Conservation (phyloP, 495 filamentous ascomycete genomes). For the Talaromyces liani region DNA sequence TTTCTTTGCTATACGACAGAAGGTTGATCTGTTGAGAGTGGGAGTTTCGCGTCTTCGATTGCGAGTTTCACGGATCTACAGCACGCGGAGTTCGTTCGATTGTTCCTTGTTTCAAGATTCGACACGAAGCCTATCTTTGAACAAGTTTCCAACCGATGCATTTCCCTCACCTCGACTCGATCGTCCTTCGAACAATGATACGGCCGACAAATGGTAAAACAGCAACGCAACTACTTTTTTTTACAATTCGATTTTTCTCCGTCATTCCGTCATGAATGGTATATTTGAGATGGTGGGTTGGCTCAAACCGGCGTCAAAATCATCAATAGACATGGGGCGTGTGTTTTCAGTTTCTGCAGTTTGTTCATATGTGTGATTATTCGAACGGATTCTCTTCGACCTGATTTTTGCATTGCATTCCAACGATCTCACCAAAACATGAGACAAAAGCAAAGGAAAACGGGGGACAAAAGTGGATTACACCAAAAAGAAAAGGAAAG, state of each 20-base stretch:
- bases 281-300: slow-evolving; percentile 1
- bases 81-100: slow-evolving; percentile 1
- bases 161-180: background rate
- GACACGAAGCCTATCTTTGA: background rate
- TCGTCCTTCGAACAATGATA: background rate
- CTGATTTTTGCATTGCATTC: background rate
- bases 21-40: background rate
- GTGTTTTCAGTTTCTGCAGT: slow-evolving; percentile 1
- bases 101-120: background rate
- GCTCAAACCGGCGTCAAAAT: slow-evolving; percentile 3
- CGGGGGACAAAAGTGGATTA: background rate
- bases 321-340: slow-evolving; percentile 3
- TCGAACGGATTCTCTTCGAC: background rate
- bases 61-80: background rate
- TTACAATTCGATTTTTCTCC: background rate
- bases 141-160: background rate
- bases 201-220: slow-evolving; percentile 3
- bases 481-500: background rate
- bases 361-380: slow-evolving; percentile 2
- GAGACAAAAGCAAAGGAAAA: background rate
- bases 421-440: background rate
- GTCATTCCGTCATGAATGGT: slow-evolving; percentile 5
- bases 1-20: background rate
- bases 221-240: slow-evolving; percentile 2
- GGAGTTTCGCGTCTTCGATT: background rate